Conservation (phyloP, 1,284 basidiomycete genomes). For the Tilletiaria anomala region DNA sequence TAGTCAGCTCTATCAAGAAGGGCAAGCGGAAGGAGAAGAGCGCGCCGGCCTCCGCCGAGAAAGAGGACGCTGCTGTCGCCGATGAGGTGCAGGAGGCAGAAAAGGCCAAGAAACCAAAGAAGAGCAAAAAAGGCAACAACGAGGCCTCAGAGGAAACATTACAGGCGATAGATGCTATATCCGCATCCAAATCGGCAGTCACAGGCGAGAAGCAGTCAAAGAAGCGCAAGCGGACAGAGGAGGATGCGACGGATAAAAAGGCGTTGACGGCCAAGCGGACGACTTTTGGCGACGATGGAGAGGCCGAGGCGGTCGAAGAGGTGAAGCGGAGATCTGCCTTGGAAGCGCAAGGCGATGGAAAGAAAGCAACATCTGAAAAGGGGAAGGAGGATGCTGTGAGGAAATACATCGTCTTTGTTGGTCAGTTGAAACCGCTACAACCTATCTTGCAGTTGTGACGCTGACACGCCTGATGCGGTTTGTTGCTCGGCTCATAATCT, state of each 20-base stretch:
- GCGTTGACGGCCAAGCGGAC: neutral
- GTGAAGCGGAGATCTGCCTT: neutral
- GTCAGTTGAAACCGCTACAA: neutral
- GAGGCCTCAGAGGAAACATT: no score
- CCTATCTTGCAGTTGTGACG: neutral
- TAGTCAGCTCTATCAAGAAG: no score
- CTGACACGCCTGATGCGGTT: neutral
- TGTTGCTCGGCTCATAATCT: neutral
- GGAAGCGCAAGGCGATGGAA: slow-evolving; percentile 1
- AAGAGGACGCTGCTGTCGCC: no score
- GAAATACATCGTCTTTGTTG: slow-evolving; percentile 1
- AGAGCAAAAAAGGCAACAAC: no score
- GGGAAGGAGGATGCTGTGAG: neutral
- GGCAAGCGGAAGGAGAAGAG: no score
- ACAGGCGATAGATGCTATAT: no score
- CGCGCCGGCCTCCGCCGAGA: no score
- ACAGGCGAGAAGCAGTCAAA: neutral
- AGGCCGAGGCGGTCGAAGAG: neutral
- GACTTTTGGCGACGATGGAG: neutral
- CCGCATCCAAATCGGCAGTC: no score
- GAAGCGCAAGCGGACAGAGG: neutral
- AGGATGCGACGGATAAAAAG: neutral
- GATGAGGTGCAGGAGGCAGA: no score
- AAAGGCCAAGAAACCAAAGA: no score
- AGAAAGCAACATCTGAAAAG: neutral